phyloP scores from a whole-genome alignment of 768 basidiomycete genomes.

The Mycena indigotica region DNA sequence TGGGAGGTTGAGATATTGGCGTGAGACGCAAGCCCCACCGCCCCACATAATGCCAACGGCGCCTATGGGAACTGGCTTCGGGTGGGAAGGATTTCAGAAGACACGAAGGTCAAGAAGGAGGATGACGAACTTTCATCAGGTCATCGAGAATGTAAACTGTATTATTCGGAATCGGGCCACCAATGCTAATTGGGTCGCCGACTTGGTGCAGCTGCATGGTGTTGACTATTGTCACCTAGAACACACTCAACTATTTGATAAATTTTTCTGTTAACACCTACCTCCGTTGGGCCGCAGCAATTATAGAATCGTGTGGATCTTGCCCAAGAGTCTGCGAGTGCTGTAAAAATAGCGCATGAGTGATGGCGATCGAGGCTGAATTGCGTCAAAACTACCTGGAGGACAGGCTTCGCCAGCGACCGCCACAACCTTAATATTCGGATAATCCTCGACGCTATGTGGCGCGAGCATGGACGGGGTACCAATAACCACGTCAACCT shows the following conservation, averaged over 20 bases:
- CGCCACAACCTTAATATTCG: conserved; percentile 54
- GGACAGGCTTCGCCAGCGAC: conserved; percentile 63
- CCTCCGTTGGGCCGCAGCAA: conserved; percentile 61
- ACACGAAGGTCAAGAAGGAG: conserved; percentile 35
- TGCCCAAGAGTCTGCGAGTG: conserved; percentile 49
- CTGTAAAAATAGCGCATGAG: conserved; percentile 18
- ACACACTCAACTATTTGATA: neutral
- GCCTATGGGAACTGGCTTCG: conserved; percentile 34
- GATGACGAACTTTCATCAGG: conserved; percentile 12
- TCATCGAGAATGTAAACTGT: conserved; percentile 38
- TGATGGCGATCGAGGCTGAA: neutral
- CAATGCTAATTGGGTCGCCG: conserved; percentile 48
- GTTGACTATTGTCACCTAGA: conserved; percentile 58
- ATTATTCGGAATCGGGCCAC: conserved; percentile 58
- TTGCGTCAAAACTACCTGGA: conserved; percentile 36
- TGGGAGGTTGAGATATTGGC: conserved; percentile 58
- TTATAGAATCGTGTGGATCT: conserved; percentile 48
- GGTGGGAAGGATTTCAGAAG: conserved; percentile 25
- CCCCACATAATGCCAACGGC: conserved; percentile 58
- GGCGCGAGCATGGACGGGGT: conserved; percentile 53
- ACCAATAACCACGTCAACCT: conserved; percentile 54
- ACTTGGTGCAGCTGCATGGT: conserved; percentile 52
- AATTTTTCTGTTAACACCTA: conserved; percentile 19
- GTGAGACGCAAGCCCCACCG: conserved; percentile 59
- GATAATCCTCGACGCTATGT: conserved; percentile 55